Base-by-base conservation (phyloP, 139 green algal species). In the Closterium sp. region DNA sequence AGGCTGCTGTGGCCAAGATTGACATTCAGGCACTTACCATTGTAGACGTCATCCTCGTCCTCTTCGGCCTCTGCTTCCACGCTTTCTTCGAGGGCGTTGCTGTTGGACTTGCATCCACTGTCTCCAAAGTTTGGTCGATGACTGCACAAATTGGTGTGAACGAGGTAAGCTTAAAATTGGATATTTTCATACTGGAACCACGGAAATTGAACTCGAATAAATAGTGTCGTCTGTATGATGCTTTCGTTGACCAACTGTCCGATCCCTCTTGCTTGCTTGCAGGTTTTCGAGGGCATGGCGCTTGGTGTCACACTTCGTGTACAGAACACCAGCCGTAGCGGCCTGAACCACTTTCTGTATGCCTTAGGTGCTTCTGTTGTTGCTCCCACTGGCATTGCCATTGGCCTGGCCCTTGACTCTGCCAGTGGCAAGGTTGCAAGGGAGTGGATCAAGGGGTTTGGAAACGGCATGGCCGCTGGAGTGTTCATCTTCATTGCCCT, bases 401-500 rank as follows among this genome's bases (percentile, higher is more conserved):
- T 92, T 38, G 90, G 90, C 79, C 45, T 92, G 38, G 89, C 89
- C 32, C 34, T 92, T 24, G 90, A 92, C 90, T 30, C 27, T 2
- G 32, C 90, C 29, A 32, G 28, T 11, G 13, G 5, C 19, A n/a
- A n/a, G n/a, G 19, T 31, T 13, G 31, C 31, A 84, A 85, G 31
- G 24, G 17, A 62, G 73, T 92, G 90, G 90, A 31, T 89, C 10
- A 29, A 85, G 31, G 31, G 73, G 7, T 89, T 92, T 31, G 84
- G 50, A 29, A 92, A 92, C 32, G 90, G 90, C 11, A 29, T 92
- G 28, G 90, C 90, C 4, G 73, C 90, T 17, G 90, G 90, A 30
- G 90, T 92, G 17, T 92, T 92, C 79, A 85, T 92, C 31, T 92
- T 89, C 19, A 85, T 92, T 6, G 73, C 79, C 27, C 21, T 92